Base-by-base conservation (phyloP, 768 basidiomycete species). In the Podaxis sp. region DNA sequence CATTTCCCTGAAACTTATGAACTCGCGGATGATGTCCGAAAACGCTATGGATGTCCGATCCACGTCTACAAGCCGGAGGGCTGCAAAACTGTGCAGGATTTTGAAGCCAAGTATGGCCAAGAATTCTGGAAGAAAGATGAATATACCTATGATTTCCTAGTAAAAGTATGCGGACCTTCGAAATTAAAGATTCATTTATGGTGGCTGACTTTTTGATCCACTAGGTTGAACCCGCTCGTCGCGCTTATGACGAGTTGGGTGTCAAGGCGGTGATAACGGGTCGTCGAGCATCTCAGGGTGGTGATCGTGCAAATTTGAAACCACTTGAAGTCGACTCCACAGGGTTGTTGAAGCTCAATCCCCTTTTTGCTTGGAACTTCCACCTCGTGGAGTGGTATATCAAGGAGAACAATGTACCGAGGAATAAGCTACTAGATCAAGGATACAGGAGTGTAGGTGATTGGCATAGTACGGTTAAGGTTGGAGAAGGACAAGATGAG, bases 381-480 rank as follows among this genome's bases (percentile, higher is more conserved):
- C 71, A 76, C 6, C 73, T 91, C 42, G 91, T 98, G 16, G 88
- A 97, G 63, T 87, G 85, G 72, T 95, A 98, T 72, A 81, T 96
- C 63, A 84, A 84, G 46, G 79, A 83, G 62, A 85, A 98, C 74
- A 75, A 84, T 48, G 95, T 98, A 0, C 95, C 95, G 2, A 84
- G 86, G 62, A 98, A 99, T 77, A 85, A 82, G 62, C 80, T 99
- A 4, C 82, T 99, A 42, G 86, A 85, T 62, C 86, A 93, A 70
- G 97, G 97, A 2, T 99, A 98, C 78, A 89, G 88, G 67, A 94
- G 92, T 69, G 86, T 99, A 63, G 97, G 97, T 3, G 97, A 99
- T 74, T 96, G 95, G 91, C 97, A 99, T 75, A 95, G 93, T 63
- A 99, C 97, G 0, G 73, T 72, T n/a, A 84, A 84, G 72, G 79